phyloP scores from a whole-genome alignment of 2,329 filamentous ascomycete genomes.

The Aureobasidium sp. region DNA sequence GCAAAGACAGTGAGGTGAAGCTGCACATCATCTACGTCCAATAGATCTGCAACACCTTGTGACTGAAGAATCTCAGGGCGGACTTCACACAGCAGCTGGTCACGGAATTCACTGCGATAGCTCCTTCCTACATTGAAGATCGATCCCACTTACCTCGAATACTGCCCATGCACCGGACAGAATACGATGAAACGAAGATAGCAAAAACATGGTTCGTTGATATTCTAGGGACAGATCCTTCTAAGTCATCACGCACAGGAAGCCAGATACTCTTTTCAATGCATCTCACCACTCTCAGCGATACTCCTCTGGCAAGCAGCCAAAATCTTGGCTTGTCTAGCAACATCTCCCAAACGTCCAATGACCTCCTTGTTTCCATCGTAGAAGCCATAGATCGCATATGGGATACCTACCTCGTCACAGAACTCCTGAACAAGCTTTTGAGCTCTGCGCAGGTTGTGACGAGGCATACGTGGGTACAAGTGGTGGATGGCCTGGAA shows the following conservation, averaged over 20 bases:
- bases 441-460: slow-evolving; percentile 72
- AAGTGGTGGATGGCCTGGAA: slow-evolving; percentile 87
- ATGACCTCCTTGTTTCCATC: slow-evolving; percentile 78
- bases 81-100: too few species aligned
- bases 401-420: slow-evolving; percentile 72
- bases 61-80: too few species aligned
- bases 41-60: too few species aligned
- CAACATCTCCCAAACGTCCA: slow-evolving; percentile 67
- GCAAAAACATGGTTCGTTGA: not conserved
- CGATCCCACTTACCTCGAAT: too few species aligned
- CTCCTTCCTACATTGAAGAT: too few species aligned
- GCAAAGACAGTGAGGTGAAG: not conserved
- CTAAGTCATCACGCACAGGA: not conserved
- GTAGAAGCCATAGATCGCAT: slow-evolving; percentile 78
- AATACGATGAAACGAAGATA: not conserved
- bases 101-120: too few species aligned
- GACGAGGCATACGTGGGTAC: slow-evolving; percentile 74
- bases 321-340: slow-evolving; percentile 34
- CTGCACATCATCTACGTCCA: not conserved
- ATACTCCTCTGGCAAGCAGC: slow-evolving; percentile 32
- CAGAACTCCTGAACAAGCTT: slow-evolving; percentile 75
- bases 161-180: too few species aligned
- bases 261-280: not conserved
- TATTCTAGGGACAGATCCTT: not conserved
- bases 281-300: slow-evolving; percentile 31